These are phyloP conservation scores for Tulasnella sp. DNA, from an alignment of 768 basidiomycete species.

Conservation along the genomic window DNA sequence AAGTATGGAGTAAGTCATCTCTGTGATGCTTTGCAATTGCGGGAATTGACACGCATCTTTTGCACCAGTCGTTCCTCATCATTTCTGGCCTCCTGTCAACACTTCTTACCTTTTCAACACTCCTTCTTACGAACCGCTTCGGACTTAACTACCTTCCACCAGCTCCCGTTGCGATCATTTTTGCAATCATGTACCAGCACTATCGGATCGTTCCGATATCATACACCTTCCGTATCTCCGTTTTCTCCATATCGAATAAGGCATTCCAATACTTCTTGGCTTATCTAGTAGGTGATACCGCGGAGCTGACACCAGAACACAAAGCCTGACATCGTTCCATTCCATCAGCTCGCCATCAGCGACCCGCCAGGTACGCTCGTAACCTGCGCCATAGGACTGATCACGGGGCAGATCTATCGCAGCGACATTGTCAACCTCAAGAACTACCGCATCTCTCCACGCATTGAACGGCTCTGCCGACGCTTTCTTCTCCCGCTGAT, in stretches of 20 bases:
- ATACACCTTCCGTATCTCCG: conserved; percentile 69
- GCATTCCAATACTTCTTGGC: conserved; percentile 61
- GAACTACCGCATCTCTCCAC: conserved; percentile 60
- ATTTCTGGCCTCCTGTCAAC: conserved; percentile 58
- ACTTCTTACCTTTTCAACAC: conserved; percentile 50
- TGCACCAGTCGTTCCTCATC: conserved; percentile 59
- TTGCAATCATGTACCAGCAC: conserved; percentile 74
- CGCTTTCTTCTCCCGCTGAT: conserved; percentile 55
- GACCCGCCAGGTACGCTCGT: conserved; percentile 56
- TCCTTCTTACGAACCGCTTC: conserved; percentile 47
- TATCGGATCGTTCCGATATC: conserved; percentile 62
- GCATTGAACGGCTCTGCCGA: conserved; percentile 44
- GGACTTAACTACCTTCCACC: conserved; percentile 66
- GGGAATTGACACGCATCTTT: conserved; percentile 3
- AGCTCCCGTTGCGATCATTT: conserved; percentile 65
- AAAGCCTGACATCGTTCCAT: too few species aligned
- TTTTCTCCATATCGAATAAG: conserved; percentile 66
- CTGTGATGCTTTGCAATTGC: neutral
- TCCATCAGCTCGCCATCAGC: conserved; percentile 58
- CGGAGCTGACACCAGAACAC: neutral
- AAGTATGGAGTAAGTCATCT: conserved; percentile 65
- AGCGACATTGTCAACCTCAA: conserved; percentile 74
- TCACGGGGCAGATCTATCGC: conserved; percentile 69
- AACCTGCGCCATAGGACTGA: conserved; percentile 51
- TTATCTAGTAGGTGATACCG: conserved; percentile 49